phyloP scores from a whole-genome alignment of 257 asterid species.

The Solanum sejunctum region DNA sequence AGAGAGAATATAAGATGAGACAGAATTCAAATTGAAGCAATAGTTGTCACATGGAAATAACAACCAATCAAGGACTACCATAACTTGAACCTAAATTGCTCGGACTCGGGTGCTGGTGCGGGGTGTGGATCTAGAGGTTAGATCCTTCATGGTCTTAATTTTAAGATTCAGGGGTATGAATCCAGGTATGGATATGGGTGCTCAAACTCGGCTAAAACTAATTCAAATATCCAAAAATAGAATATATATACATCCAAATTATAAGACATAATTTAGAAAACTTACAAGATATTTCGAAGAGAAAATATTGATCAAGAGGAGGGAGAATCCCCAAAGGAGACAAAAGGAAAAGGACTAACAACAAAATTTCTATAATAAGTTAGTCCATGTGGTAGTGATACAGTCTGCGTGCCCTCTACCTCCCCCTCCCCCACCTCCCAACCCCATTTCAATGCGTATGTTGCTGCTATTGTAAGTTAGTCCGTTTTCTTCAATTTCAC shows the following conservation, averaged over 20 bases:
- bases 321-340: not conserved
- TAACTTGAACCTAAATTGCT: not conserved
- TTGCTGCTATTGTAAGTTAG: not conserved
- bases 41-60: not conserved
- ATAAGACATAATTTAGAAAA: not conserved
- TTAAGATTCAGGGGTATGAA: not conserved
- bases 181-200: not conserved
- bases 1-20: not conserved
- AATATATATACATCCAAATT: not conserved
- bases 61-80: not conserved
- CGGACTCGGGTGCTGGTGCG: not conserved
- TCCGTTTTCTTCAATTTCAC: not conserved
- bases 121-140: not conserved
- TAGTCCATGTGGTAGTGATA: too few species aligned
- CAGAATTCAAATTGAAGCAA: not conserved
- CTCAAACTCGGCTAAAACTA: not conserved
- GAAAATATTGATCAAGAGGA: not conserved
- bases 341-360: not conserved
- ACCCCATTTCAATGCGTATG: too few species aligned
- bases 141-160: not conserved
- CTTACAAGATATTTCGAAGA: not conserved
- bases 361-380: too few species aligned
- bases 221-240: not conserved
- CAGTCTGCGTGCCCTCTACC: too few species aligned
- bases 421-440: too few species aligned